Evolutionary conservation across 73 alveolate species (phyloP).

Genomic region (Tetrahymena borealis): DNA sequence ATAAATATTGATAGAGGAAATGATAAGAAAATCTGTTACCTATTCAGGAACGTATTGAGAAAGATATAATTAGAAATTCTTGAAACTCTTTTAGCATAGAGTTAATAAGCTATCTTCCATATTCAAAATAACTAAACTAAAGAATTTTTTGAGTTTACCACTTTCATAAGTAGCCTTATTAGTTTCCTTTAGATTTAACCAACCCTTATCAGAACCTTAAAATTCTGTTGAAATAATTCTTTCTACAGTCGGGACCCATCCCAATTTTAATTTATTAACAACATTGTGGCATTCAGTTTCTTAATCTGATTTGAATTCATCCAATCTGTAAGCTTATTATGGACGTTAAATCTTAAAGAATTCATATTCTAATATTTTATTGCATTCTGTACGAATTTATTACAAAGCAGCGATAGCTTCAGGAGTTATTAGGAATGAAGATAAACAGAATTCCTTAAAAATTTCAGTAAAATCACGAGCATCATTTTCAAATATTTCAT

Average conservation of each 20-base stretch:
- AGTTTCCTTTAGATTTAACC: constrained; percentile 93
- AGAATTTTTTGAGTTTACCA: constrained; percentile 91
- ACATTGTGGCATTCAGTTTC: not conserved
- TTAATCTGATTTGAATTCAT: not conserved
- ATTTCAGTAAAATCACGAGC: constrained; percentile 28
- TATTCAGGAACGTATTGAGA: not conserved
- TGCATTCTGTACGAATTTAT: constrained; percentile 10
- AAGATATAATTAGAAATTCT: constrained; percentile 49
- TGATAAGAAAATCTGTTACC: no score
- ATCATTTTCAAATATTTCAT: constrained; percentile 22
- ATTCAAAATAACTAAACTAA: constrained; percentile 86
- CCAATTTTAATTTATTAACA: not conserved
- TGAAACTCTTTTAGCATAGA: constrained; percentile 78
- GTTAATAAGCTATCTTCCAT: constrained; percentile 89
- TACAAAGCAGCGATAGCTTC: constrained; percentile 19
- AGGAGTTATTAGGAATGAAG: constrained; percentile 17
- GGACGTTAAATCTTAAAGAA: constrained; percentile 2
- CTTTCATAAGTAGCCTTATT: constrained; percentile 92
- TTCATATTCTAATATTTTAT: constrained; percentile 21
- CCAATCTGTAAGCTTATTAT: not conserved
- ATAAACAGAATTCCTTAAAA: constrained; percentile 21
- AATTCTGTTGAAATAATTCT: not conserved
- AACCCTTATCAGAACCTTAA: not conserved
- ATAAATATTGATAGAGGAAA: no score
- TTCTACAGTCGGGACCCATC: not conserved